These are phyloP conservation scores for Aspergillus mulundensis DNA, from an alignment of 495 filamentous ascomycete species.

Conservation along the genomic window DNA sequence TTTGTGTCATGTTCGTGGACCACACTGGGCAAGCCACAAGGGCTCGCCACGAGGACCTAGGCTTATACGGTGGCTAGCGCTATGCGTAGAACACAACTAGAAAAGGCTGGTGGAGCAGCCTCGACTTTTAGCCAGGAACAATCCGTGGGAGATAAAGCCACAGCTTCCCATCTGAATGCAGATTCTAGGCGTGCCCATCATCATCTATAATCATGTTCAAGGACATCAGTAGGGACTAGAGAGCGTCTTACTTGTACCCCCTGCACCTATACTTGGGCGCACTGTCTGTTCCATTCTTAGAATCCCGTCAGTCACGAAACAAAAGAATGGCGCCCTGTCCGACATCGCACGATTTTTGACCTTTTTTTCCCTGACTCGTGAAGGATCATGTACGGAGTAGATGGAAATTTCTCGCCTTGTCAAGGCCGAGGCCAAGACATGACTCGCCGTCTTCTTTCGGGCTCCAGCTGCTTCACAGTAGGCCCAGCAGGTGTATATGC, in stretches of 20 bases:
- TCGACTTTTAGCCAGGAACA: not conserved
- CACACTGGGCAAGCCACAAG: not conserved
- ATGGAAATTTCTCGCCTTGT: not conserved
- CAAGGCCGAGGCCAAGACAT: not conserved
- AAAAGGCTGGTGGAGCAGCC: not conserved
- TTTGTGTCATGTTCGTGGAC: not conserved
- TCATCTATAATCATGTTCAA: no score
- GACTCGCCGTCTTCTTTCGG: not conserved
- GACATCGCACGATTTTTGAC: not conserved
- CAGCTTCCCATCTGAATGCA: no score
- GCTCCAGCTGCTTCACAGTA: no score
- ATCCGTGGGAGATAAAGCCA: not conserved
- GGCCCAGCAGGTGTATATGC: no score
- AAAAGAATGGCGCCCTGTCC: not conserved
- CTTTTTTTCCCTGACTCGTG: not conserved
- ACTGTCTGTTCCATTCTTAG: no score
- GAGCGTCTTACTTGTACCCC: no score
- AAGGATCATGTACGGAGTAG: not conserved
- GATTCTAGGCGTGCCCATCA: no score
- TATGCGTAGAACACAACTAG: constrained; percentile 3
- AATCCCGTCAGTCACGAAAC: no score
- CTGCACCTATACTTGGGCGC: no score
- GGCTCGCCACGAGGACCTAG: not conserved
- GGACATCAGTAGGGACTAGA: no score
- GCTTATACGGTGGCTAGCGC: not conserved